These are phyloP conservation scores for Blepharisma japonicum DNA, from an alignment of 73 alveolate genomes.

Conservation along the genomic window DNA sequence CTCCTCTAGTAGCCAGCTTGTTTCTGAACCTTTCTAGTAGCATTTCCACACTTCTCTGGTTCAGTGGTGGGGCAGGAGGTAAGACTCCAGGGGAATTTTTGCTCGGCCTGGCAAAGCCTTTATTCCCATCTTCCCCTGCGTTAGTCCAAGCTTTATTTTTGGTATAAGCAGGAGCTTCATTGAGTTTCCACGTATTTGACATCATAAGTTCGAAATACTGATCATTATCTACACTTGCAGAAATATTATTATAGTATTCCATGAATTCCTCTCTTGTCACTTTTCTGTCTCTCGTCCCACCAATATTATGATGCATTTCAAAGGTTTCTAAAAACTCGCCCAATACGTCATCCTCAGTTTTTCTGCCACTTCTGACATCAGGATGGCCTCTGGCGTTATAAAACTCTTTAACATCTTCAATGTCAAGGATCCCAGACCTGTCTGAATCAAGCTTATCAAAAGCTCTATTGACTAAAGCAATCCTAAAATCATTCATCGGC, in stretches of 20 bases:
- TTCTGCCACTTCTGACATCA: constrained; percentile 66
- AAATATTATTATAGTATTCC: constrained; percentile 61
- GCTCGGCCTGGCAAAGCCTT: no score
- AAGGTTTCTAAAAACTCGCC: constrained; percentile 53
- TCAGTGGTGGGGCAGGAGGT: constrained; percentile 16
- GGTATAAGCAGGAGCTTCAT: constrained; percentile 31
- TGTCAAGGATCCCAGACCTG: constrained; percentile 59
- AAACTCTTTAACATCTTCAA: constrained; percentile 55
- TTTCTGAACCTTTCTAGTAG: constrained; percentile 42
- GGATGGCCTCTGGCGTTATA: constrained; percentile 77
- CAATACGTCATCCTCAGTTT: constrained; percentile 54
- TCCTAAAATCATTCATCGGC: constrained; percentile 62
- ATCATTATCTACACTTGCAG: constrained; percentile 74
- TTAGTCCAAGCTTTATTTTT: no score
- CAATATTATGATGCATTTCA: constrained; percentile 55
- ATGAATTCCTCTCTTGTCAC: constrained; percentile 47
- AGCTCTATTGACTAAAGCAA: constrained; percentile 62
- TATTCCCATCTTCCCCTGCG: not conserved
- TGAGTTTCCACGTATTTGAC: constrained; percentile 81
- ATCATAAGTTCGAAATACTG: constrained; percentile 73
- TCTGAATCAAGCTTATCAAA: constrained; percentile 58
- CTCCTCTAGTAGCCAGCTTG: constrained; percentile 50
- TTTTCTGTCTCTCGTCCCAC: not conserved
- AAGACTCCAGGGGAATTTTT: not conserved
- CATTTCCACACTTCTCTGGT: not conserved